phyloP scores from a whole-genome alignment of 1,139 yeast genomes.

The Magnusiomyces ingens region DNA sequence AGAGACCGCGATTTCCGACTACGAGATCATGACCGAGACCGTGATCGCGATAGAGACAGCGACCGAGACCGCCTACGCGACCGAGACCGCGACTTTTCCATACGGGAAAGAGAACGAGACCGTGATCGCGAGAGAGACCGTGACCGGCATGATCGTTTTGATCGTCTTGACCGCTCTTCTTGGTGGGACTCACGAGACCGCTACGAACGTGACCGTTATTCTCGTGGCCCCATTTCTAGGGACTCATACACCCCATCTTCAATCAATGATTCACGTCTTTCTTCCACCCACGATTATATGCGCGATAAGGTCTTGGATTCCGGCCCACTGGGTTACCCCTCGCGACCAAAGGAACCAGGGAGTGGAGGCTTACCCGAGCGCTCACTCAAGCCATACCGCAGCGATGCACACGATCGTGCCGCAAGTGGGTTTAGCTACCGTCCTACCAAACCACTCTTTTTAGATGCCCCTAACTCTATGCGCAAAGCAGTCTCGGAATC shows the following conservation, averaged over 20 bases:
- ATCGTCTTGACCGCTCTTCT: neutral
- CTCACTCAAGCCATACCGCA: neutral
- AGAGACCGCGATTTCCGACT: neutral
- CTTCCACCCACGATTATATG: constrained; percentile 7
- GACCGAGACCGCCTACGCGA: constrained; percentile 19
- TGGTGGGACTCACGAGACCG: constrained; percentile 10
- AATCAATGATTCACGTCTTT: constrained; percentile 8
- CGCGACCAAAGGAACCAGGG: neutral
- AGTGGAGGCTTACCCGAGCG: neutral
- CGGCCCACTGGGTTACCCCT: neutral
- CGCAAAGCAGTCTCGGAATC: constrained; percentile 1
- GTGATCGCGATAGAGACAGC: constrained; percentile 18
- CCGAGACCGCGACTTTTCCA: constrained; percentile 14
- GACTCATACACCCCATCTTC: constrained; percentile 4
- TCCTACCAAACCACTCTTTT: neutral
- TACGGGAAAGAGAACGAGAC: constrained; percentile 19
- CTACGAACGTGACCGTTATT: constrained; percentile 8
- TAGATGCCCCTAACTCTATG: neutral
- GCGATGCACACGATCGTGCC: neutral
- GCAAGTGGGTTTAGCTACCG: neutral
- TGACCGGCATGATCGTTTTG: constrained; percentile 12
- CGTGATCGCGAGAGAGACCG: constrained; percentile 21
- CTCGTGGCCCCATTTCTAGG: constrained; percentile 4
- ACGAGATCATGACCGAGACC: constrained; percentile 7
- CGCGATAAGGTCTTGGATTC: constrained; percentile 1